A percentile compares a stretch with the other conserved stretches of the same genome.
Evolutionary conservation across 1,284 basidiomycete species (phyloP).

Genomic region (Anthracocystis panici-leucophaei): DNA sequence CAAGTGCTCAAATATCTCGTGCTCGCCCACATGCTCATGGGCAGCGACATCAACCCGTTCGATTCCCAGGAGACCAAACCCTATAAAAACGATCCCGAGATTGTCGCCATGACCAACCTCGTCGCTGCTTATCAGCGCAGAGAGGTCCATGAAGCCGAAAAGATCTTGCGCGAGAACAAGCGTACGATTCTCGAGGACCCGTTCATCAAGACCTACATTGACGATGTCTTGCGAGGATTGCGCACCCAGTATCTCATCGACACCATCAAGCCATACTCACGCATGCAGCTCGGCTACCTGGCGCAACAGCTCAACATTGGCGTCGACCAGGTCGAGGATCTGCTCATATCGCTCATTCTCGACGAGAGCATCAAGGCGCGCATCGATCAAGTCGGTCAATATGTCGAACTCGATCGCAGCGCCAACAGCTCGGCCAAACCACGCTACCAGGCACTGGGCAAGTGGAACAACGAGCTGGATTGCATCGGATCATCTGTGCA

Average conservation of each 20-base stretch:
- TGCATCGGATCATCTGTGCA: slow-evolving; percentile 32
- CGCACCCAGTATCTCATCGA: slow-evolving; percentile 97
- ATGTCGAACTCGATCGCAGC: slow-evolving; percentile 82
- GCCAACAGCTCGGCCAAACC: slow-evolving; percentile 81
- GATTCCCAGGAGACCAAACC: slow-evolving; percentile 99
- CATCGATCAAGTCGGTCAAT: slow-evolving; percentile 94
- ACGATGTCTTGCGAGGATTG: slow-evolving; percentile 90
- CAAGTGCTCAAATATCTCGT: slow-evolving; percentile 99
- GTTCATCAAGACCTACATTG: slow-evolving; percentile 93
- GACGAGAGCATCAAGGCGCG: slow-evolving; percentile 94
- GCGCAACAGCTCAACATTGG: slow-evolving; percentile 90
- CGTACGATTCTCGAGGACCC: slow-evolving; percentile 93
- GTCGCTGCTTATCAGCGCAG: slow-evolving; percentile 95
- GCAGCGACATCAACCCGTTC: slow-evolving; percentile 98
- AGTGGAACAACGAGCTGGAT: slow-evolving; percentile 78
- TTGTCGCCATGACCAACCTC: slow-evolving; percentile 96
- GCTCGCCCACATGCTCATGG: slow-evolving; percentile 96
- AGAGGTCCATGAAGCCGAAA: slow-evolving; percentile 95
- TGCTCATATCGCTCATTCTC: slow-evolving; percentile 91
- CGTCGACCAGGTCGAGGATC: slow-evolving; percentile 86
- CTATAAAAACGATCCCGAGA: slow-evolving; percentile 96
- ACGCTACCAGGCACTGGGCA: slow-evolving; percentile 82
- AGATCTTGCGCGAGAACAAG: slow-evolving; percentile 89
- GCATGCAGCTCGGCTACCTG: slow-evolving; percentile 80
- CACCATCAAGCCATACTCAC: slow-evolving; percentile 94